Evolutionary conservation across 108 stramenopile species (phyloP).

Genomic region (Cyclotella sp.): DNA sequence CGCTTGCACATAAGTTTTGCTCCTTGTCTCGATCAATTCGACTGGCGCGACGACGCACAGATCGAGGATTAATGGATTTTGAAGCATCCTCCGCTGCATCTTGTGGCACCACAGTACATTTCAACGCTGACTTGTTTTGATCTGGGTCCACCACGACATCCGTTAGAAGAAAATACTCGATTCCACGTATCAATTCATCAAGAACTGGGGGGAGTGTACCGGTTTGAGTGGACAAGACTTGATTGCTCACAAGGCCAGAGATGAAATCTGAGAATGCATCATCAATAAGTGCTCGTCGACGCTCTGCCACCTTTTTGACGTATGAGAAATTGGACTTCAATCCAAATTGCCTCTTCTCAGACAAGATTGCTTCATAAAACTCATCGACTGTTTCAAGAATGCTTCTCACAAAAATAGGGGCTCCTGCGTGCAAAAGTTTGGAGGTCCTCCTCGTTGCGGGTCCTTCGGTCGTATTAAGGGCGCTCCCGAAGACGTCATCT

Average conservation of each 20-base stretch:
- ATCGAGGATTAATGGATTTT: neutral
- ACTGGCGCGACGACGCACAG: constrained; percentile 18
- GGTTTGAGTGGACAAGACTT: neutral
- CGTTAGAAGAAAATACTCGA: constrained; percentile 41
- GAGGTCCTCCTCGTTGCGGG: constrained; percentile 10
- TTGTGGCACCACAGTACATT: neutral
- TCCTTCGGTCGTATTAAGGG: neutral
- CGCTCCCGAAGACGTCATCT: constrained; percentile 13
- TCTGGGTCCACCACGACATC: constrained; percentile 8
- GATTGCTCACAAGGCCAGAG: constrained; percentile 3
- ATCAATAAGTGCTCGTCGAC: constrained; percentile 32
- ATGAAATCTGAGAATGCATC: constrained; percentile 35
- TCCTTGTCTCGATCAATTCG: constrained; percentile 8
- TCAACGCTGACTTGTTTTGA: neutral
- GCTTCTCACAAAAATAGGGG: constrained; percentile 15
- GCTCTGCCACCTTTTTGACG: constrained; percentile 34
- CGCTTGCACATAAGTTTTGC: neutral
- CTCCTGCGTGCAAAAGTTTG: constrained; percentile 2
- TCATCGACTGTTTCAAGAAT: constrained; percentile 35
- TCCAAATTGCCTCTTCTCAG: constrained; percentile 44
- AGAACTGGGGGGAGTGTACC: constrained; percentile 23
- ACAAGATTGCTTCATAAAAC: constrained; percentile 40
- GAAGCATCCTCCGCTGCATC: neutral
- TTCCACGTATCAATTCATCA: constrained; percentile 17
- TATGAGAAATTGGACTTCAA: constrained; percentile 33